These are phyloP conservation scores for Lyophyllum atratum DNA, from an alignment of 768 basidiomycete species.

Conservation along the genomic window DNA sequence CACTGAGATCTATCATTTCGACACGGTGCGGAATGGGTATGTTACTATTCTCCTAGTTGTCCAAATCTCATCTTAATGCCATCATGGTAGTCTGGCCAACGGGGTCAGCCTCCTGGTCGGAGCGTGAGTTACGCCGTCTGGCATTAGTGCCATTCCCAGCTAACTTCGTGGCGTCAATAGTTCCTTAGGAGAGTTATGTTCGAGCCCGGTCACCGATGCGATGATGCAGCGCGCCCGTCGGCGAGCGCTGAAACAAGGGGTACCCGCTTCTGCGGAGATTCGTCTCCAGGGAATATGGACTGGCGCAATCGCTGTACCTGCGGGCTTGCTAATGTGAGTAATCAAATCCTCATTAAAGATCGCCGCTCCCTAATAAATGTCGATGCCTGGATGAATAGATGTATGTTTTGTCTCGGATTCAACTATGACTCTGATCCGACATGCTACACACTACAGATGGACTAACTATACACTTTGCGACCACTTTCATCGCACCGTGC, in stretches of 20 bases:
- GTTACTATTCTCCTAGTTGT: constrained; percentile 7
- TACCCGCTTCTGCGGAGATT: constrained; percentile 18
- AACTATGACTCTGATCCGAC: not conserved
- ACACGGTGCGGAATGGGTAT: constrained; percentile 39
- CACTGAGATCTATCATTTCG: constrained; percentile 38
- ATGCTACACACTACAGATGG: constrained; percentile 23
- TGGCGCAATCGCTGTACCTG: constrained; percentile 35
- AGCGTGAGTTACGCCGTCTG: too few relatives aligned
- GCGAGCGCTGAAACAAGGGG: constrained; percentile 24
- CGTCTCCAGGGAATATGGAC: constrained; percentile 41
- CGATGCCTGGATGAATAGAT: not conserved
- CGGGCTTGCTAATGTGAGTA: constrained; percentile 34
- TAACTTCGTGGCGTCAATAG: constrained; percentile 18
- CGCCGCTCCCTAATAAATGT: not conserved
- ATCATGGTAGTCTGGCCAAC: constrained; percentile 9
- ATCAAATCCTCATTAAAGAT: not conserved
- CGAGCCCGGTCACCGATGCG: constrained; percentile 27
- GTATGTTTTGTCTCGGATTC: not conserved
- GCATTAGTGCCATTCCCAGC: not conserved
- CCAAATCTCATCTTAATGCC: constrained; percentile 11
- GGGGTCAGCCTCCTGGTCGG: not conserved
- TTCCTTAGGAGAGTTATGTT: constrained; percentile 32
- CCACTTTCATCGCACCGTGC: constrained; percentile 37
- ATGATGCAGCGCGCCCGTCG: constrained; percentile 37
- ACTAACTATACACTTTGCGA: constrained; percentile 33